These are phyloP conservation scores for Huiozyma sinensis DNA, from an alignment of 805 yeast genomes.

Conservation along the genomic window DNA sequence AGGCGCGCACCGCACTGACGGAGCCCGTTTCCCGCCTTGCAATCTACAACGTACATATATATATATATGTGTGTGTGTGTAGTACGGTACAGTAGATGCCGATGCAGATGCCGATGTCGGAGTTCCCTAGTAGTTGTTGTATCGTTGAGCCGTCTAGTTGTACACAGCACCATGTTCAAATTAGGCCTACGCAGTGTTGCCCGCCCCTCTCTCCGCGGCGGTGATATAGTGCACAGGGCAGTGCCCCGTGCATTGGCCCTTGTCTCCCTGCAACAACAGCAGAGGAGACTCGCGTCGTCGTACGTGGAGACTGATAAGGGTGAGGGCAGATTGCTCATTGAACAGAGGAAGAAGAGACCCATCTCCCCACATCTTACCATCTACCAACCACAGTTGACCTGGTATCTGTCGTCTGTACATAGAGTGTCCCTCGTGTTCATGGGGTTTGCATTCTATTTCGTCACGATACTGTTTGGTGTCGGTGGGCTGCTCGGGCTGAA, in stretches of 20 bases:
- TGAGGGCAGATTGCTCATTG: slow-evolving; percentile 27
- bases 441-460: slow-evolving; percentile 67
- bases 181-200: background rate
- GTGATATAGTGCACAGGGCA: background rate
- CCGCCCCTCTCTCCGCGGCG: too few relatives aligned
- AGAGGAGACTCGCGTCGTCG: background rate
- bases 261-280: background rate
- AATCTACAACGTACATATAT: too few relatives aligned
- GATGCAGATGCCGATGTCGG: too few relatives aligned
- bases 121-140: too few relatives aligned
- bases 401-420: slow-evolving; percentile 71
- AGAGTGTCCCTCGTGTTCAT: slow-evolving; percentile 81
- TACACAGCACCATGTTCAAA: background rate
- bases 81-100: too few relatives aligned
- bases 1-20: too few relatives aligned
- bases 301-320: background rate
- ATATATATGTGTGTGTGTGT: too few relatives aligned
- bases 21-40: too few relatives aligned
- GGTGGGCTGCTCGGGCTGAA: slow-evolving; percentile 49
- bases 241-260: background rate
- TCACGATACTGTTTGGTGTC: slow-evolving; percentile 67
- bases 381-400: slow-evolving; percentile 84
- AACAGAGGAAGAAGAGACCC: slow-evolving; percentile 47
- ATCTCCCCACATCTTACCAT: slow-evolving; percentile 82
- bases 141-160: too few relatives aligned